Conservation (phyloP, 202 grass and related monocot species). For the Sporobolus alterniflorus region DNA sequence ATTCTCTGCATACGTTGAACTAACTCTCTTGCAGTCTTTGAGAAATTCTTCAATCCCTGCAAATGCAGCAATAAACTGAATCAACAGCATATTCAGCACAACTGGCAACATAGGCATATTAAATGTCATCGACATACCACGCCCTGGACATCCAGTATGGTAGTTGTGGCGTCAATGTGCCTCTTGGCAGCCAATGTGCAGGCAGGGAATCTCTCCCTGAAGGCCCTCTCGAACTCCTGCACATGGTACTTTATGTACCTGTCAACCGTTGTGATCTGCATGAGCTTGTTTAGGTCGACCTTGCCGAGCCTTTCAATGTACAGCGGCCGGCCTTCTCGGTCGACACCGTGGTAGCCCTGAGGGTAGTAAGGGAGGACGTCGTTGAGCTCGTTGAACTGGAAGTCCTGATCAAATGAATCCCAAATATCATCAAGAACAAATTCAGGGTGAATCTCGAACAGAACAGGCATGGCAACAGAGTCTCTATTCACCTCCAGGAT, state of each 20-base stretch:
- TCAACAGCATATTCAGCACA: neutral
- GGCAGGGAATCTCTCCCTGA: constrained; percentile 78
- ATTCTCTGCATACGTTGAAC: constrained; percentile 83
- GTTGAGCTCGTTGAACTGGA: constrained; percentile 66
- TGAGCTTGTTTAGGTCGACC: constrained; percentile 71
- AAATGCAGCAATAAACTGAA: constrained; percentile 23
- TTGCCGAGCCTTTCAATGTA: constrained; percentile 86
- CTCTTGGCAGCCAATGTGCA: constrained; percentile 79
- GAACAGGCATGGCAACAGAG: neutral
- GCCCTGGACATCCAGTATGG: constrained; percentile 83
- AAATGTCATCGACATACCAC: constrained; percentile 58
- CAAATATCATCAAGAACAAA: constrained; percentile 1
- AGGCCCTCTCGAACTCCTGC: constrained; percentile 84
- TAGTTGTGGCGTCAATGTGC: constrained; percentile 78
- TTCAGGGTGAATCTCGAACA: neutral
- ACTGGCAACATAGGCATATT: neutral
- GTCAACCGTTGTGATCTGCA: constrained; percentile 71
- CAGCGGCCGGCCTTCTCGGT: constrained; percentile 70
- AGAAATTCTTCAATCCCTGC: constrained; percentile 85
- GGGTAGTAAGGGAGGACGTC: constrained; percentile 72
- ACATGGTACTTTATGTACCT: constrained; percentile 90
- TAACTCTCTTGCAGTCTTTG: constrained; percentile 82
- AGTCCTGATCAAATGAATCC: constrained; percentile 51
- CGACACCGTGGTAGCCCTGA: constrained; percentile 85
- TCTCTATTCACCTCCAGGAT: constrained; percentile 66